These are phyloP conservation scores for Aureobasidium namibiae DNA, from an alignment of 2,329 filamentous ascomycete species.

Conservation along the genomic window DNA sequence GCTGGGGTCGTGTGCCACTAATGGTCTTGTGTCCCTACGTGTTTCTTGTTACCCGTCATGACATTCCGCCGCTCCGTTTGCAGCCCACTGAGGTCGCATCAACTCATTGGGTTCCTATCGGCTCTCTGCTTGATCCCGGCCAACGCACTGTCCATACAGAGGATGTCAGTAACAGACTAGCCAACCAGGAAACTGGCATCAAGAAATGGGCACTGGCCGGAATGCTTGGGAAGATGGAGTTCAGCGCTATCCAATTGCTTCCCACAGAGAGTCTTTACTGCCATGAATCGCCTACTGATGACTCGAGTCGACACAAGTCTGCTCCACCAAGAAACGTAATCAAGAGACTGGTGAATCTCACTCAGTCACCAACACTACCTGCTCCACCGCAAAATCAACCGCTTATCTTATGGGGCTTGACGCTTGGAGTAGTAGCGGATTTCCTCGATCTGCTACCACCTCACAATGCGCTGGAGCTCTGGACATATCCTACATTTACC, in stretches of 20 bases:
- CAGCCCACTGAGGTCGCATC: constrained; percentile 62
- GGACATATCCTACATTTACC: constrained; percentile 63
- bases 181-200: constrained; percentile 47
- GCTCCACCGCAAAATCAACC: constrained; percentile 34
- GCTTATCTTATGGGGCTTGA: constrained; percentile 60
- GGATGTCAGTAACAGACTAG: constrained; percentile 55
- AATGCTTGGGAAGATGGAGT: constrained; percentile 58
- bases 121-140: constrained; percentile 50
- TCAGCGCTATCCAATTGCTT: constrained; percentile 54
- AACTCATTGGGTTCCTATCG: constrained; percentile 60
- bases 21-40: constrained; percentile 65
- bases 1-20: constrained; percentile 58
- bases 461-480: constrained; percentile 51
- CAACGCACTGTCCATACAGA: constrained; percentile 56
- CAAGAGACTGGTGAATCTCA: neutral
- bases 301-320: neutral
- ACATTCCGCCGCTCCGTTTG: constrained; percentile 50
- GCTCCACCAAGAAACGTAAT: neutral
- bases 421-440: constrained; percentile 58
- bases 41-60: constrained; percentile 52
- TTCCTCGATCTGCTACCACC: constrained; percentile 61
- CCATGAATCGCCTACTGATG: constrained; percentile 29
- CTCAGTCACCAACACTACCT: neutral
- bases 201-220: constrained; percentile 47
- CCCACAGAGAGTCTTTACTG: constrained; percentile 55